phyloP scores from a whole-genome alignment of 2,329 filamentous ascomycete species.

The Ramichloridium luteum region DNA sequence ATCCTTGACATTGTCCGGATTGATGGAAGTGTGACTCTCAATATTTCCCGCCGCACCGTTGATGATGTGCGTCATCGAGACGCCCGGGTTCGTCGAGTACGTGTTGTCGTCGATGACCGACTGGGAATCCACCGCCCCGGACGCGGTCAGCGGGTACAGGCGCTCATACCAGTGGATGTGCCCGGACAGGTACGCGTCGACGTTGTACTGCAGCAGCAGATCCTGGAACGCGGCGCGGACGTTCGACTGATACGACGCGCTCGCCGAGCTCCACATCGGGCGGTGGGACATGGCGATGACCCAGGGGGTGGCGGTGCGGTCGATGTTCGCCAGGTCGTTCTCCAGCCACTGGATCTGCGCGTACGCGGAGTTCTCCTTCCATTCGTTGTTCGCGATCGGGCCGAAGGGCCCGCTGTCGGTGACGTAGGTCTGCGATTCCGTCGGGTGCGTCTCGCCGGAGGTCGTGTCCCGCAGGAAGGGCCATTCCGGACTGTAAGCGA shows the following conservation, averaged over 20 bases:
- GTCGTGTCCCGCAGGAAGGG: constrained; percentile 32
- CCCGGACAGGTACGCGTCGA: constrained; percentile 34
- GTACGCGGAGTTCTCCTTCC: constrained; percentile 32
- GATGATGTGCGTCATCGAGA: constrained; percentile 38
- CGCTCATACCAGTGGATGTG: constrained; percentile 40
- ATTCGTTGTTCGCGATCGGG: constrained; percentile 27
- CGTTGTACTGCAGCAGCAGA: constrained; percentile 33
- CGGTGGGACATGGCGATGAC: constrained; percentile 39
- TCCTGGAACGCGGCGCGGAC: constrained; percentile 36
- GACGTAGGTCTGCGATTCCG: constrained; percentile 31
- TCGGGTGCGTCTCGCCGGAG: constrained; percentile 31
- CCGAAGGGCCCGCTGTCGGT: constrained; percentile 42
- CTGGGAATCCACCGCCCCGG: constrained; percentile 30
- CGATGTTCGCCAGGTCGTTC: constrained; percentile 33
- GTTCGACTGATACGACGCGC: constrained; percentile 32
- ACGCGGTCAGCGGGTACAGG: constrained; percentile 27
- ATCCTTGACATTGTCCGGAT: constrained; percentile 25
- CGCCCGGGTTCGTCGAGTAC: constrained; percentile 36
- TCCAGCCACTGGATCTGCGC: constrained; percentile 38
- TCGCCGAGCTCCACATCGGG: constrained; percentile 37
- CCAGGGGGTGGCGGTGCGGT: constrained; percentile 39
- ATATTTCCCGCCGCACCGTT: constrained; percentile 44
- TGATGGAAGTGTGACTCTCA: constrained; percentile 36
- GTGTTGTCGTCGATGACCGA: constrained; percentile 38
- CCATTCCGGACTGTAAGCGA: constrained; percentile 35